Evolutionary conservation across 352 stramenopile species (phyloP).

Genomic region (Phytophthora brassicae): DNA sequence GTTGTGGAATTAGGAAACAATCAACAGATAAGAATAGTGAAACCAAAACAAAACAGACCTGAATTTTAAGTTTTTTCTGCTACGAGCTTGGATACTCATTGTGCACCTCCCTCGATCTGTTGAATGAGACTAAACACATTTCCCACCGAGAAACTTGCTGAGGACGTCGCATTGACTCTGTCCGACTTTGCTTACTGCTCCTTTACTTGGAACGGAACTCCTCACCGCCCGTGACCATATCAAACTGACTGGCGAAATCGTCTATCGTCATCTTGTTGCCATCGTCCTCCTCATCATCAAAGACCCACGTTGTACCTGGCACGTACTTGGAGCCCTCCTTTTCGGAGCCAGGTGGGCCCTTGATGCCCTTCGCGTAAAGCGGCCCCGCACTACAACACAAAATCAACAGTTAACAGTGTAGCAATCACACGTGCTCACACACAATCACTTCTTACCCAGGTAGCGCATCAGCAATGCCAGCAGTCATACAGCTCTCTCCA

Average conservation of each 20-base stretch:
- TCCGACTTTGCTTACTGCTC: constrained; percentile 7
- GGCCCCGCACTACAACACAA: constrained; percentile 55
- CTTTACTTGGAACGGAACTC: constrained; percentile 83
- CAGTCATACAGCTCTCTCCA: constrained; percentile 87
- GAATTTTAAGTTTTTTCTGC: constrained; percentile 36
- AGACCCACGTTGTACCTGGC: constrained; percentile 88
- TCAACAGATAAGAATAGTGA: not conserved
- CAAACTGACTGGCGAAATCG: constrained; percentile 88
- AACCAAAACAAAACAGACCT: constrained; percentile 33
- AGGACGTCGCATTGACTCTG: constrained; percentile 19
- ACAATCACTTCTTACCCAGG: constrained; percentile 53
- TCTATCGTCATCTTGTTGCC: constrained; percentile 83
- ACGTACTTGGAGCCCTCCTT: constrained; percentile 81
- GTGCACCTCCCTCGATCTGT: constrained; percentile 15
- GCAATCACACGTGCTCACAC: not conserved
- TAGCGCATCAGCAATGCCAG: constrained; percentile 75
- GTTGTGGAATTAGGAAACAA: no score
- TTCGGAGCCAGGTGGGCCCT: constrained; percentile 61
- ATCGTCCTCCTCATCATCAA: constrained; percentile 85
- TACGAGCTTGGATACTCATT: constrained; percentile 22
- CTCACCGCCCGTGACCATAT: constrained; percentile 84
- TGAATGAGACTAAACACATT: constrained; percentile 21
- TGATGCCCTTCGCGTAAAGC: constrained; percentile 82
- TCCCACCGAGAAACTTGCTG: constrained; percentile 15
- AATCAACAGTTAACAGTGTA: not conserved